Percentiles rank a stretch among this genome's conserved stretches.
Conservation (phyloP, 441 rosid species). For the Lepidium campestre region DNA sequence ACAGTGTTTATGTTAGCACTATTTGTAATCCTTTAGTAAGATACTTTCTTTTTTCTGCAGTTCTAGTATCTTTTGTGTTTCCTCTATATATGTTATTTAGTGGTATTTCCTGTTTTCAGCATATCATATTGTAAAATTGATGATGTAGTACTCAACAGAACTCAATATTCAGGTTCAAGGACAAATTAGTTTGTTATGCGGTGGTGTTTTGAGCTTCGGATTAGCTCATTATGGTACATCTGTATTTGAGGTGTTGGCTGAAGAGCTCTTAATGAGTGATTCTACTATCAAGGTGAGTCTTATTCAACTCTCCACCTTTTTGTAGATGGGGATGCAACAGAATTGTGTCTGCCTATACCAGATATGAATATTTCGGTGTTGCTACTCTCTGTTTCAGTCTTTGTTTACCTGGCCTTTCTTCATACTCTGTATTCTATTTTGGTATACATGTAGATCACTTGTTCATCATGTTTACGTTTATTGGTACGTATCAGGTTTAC, state of each 20-base stretch:
- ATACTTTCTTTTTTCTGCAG: background rate
- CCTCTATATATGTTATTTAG: background rate
- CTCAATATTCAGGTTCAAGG: slow-evolving; percentile 74
- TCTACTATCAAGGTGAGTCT: slow-evolving; percentile 70
- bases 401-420: background rate
- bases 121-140: background rate
- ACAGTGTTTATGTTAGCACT: background rate
- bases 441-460: background rate
- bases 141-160: slow-evolving; percentile 17
- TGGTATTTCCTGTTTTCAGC: slow-evolving; percentile 18
- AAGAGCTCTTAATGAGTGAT: slow-evolving; percentile 98
- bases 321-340: background rate
- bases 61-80: background rate
- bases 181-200: slow-evolving; percentile 71
- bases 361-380: background rate
- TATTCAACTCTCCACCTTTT: slow-evolving; percentile 5
- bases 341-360: background rate
- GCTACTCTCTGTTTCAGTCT: slow-evolving; percentile 3
- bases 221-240: slow-evolving; percentile 84
- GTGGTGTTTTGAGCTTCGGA: slow-evolving; percentile 91
- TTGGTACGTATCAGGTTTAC: slow-evolving; percentile 56
- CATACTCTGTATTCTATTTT: background rate
- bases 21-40: background rate
- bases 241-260: slow-evolving; percentile 94
- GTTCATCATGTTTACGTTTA: slow-evolving; percentile 6